Base-by-base conservation (phyloP, 768 basidiomycete genomes). In the Leucocoprinus leucothites region DNA sequence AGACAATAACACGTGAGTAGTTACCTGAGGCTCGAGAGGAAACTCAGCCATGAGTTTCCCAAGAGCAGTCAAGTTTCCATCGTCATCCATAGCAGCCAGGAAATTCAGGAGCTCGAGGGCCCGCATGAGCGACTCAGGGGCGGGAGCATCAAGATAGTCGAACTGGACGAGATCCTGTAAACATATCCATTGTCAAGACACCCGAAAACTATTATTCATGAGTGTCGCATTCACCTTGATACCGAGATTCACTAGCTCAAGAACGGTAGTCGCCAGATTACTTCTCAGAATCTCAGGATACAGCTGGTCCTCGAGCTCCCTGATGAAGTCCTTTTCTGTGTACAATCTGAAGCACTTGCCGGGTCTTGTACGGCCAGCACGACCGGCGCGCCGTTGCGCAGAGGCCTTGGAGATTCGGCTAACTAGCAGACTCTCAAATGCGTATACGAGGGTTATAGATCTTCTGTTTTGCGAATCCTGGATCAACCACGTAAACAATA, bases 401-500 rank as follows among this genome's bases (percentile, higher is more conserved):
- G 90, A 92, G 1, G 94, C 97, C 69, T 98, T 98, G 25, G 93
- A 96, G 62, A 98, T 99, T 0, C 94, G 95, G 50, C 89, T 87
- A 42, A 98, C 95, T 16, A 98, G 74, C 51, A 99, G 74, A 58
- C 87, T 89, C 74, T 99, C 96, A 18, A 98, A 95, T 45, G n/a
- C 96, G 86, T 57, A 98, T 97, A 26, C 96, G 82, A 0, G 96
- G 97, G 68, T 98, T 98, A 76, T 98, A 99, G 46, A 98, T 89
- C 67, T 96, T 98, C 71, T 98, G 96, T 71, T 99, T 96, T 28
- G 90, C 94, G 74, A 98, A 97, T 1, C 94, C 95, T 0, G 95
- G 93, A 65, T 98, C 96, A 45, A 98, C 94, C 53, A 98, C 96
- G 63, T 98, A 99, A n/a, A 99, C 95, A 63, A 99, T 98, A 19